Conservation (phyloP, 768 basidiomycete species). For the Podaxis rugospora region DNA sequence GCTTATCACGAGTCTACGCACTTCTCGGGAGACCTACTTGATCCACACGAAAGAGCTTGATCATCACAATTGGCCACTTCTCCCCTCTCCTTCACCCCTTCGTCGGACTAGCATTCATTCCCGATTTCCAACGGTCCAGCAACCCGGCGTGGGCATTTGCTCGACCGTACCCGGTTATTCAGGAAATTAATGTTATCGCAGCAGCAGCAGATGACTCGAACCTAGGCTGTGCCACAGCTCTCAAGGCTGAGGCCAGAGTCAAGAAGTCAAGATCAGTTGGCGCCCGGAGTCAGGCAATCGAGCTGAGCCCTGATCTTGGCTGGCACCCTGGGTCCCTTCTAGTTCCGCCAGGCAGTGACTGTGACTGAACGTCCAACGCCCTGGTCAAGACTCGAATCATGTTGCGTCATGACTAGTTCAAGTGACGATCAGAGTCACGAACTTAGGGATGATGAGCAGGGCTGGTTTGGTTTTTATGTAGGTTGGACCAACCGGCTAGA, state of each 20-base stretch:
- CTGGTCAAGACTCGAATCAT: background rate
- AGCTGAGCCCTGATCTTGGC: background rate
- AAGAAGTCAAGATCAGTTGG: background rate
- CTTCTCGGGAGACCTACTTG: background rate
- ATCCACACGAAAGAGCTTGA: background rate
- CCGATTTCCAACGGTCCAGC: background rate
- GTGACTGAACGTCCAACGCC: background rate
- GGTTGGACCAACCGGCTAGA: background rate
- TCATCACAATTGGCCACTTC: background rate
- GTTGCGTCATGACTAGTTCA: background rate
- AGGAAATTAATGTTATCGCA: background rate
- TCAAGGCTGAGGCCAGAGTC: background rate
- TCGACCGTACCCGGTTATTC: background rate
- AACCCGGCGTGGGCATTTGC: background rate
- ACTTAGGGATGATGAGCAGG: conserved; percentile 1
- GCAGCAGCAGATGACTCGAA: background rate
- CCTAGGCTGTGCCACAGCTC: background rate
- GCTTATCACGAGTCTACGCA: background rate
- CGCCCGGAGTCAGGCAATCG: background rate
- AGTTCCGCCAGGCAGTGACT: background rate
- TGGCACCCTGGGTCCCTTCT: background rate
- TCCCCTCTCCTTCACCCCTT: background rate
- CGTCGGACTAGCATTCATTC: background rate
- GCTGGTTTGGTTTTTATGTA: conserved; percentile 1
- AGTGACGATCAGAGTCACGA: conserved; percentile 5